phyloP scores from a whole-genome alignment of 345 rosid species.

The Corchorus capsularis region DNA sequence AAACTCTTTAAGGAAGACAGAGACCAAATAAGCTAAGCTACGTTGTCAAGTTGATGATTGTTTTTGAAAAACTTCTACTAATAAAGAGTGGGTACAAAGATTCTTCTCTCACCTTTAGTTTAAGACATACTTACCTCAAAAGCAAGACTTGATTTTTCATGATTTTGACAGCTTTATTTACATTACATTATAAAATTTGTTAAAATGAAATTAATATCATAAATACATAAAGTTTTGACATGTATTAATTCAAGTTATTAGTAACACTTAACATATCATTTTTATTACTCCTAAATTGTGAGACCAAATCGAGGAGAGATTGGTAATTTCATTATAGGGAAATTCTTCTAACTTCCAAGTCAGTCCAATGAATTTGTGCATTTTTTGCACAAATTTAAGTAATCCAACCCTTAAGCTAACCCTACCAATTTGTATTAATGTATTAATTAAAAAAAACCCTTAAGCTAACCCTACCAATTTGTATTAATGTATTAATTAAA shows the following conservation, averaged over 20 bases:
- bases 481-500: background rate
- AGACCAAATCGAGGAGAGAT: background rate
- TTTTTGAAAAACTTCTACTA: background rate
- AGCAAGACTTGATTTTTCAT: background rate
- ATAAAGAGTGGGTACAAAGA: background rate
- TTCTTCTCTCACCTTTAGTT: background rate
- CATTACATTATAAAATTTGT: too few relatives aligned
- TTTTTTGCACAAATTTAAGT: constrained; percentile 5
- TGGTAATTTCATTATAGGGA: background rate
- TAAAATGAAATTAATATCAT: too few relatives aligned
- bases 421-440: background rate
- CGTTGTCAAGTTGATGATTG: background rate
- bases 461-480: constrained; percentile 6
- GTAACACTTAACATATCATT: background rate
- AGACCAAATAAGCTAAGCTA: background rate
- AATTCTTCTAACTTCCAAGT: background rate
- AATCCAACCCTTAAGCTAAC: constrained; percentile 5
- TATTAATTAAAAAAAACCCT: background rate
- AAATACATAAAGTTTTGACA: background rate
- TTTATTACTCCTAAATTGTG: background rate
- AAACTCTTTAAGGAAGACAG: background rate
- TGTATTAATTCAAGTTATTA: background rate
- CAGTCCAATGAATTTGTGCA: constrained; percentile 9
- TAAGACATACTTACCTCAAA: background rate
- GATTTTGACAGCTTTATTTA: background rate